Evolutionary conservation across 2,329 filamentous ascomycete species (phyloP).

Genomic region (Talaromyces sp.): DNA sequence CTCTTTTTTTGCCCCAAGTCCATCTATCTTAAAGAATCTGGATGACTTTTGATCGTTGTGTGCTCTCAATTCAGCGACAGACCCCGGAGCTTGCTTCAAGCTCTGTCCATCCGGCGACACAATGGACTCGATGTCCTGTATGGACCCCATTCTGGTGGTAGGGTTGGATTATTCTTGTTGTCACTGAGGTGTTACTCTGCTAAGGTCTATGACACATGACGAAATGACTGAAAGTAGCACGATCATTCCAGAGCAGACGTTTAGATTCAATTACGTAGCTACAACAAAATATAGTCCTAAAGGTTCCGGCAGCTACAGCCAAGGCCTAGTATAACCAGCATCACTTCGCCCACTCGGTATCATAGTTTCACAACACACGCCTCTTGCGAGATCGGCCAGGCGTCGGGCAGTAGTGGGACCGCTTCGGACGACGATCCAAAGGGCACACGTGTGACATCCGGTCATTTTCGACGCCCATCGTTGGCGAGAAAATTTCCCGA

Average conservation of each 20-base stretch:
- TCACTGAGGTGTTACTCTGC: neutral
- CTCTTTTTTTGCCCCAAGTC: constrained; percentile 26
- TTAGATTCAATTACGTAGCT: neutral
- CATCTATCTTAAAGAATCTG: constrained; percentile 1
- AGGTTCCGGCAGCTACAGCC: neutral
- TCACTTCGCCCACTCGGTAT: neutral
- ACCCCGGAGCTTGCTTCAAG: neutral
- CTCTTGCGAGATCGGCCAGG: neutral
- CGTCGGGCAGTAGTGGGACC: neutral
- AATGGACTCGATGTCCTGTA: neutral
- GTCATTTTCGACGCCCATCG: neutral
- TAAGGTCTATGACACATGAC: neutral
- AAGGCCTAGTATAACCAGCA: neutral
- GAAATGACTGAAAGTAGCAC: neutral
- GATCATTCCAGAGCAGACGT: neutral
- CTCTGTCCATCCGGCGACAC: neutral
- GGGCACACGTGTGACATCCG: neutral
- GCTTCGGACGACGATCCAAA: neutral
- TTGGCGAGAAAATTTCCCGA: neutral
- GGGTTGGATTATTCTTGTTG: neutral
- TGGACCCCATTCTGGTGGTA: constrained; percentile 6
- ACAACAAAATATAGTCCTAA: neutral
- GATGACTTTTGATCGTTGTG: neutral
- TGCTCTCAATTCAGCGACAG: neutral
- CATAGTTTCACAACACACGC: neutral